Base-by-base conservation (phyloP, 179 eudicot genomes). In the Silene vulgaris region DNA sequence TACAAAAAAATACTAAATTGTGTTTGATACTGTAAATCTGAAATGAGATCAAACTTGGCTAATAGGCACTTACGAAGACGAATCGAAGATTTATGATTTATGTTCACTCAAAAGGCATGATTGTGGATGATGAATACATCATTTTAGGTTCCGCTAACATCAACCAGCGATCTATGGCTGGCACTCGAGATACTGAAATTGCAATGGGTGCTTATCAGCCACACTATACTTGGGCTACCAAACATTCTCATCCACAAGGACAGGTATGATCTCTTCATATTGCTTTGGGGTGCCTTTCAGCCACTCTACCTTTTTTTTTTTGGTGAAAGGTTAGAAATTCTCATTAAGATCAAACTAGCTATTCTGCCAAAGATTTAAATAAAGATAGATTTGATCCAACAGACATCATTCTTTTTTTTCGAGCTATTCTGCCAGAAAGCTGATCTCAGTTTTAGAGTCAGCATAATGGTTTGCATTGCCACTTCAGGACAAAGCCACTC, bases 151-250 rank as follows among this genome's bases (percentile, higher is more conserved):
- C 86, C 7, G 86, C 86, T 14, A 84, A 84, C 80, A 84, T 84
- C 65, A 84, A 84, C 63, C 86, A 84, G 19, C 80, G 86, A 20
- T 84, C 86, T 1, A 81, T 84, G 86, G 86, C 74, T 50, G 86
- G 86, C 20, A 81, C 84, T 65, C 67, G 86, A 76, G 86, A 84
- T 69, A 81, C 84, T 19, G 86, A 84, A 52, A 84, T 84, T 67
- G 86, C 86, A n/a, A 81, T 79, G 84, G 86, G 86, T 5, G 82
- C 86, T 13, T 84, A 81, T 76, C 84, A 84, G 65, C 86, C 86
- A 7, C 37, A 74, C 56, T 76, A 81, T 61, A 79, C 86, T 29
- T 84, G 86, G 84, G 84, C 82, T 63, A 78, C 13, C 26, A 75
- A 57, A 64, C 75, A 71, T 0, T 61, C 75, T 56, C 74, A 40